Evolutionary conservation across 2,329 filamentous ascomycete species (phyloP).

Genomic region (Monosporascus sp.): DNA sequence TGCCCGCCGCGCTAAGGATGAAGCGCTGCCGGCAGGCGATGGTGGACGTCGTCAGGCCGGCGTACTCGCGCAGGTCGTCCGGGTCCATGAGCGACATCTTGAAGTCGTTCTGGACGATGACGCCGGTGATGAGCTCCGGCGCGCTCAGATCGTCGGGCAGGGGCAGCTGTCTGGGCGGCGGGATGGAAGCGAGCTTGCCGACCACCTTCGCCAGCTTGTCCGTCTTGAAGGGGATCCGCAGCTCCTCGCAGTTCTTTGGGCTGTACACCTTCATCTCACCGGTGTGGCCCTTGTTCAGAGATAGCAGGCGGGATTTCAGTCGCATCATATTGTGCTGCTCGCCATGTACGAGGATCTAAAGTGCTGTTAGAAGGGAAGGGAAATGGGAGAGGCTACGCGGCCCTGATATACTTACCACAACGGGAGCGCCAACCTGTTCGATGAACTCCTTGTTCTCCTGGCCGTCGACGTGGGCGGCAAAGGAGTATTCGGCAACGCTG

Average conservation of each 20-base stretch:
- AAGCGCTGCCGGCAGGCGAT: constrained; percentile 90
- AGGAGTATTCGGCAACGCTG: constrained; percentile 89
- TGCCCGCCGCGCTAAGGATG: constrained; percentile 78
- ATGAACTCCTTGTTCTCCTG: constrained; percentile 96
- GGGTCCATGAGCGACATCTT: constrained; percentile 96
- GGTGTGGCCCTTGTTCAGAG: constrained; percentile 78
- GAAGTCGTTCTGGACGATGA: constrained; percentile 95
- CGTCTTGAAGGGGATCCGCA: constrained; percentile 89
- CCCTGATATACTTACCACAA: constrained; percentile 64
- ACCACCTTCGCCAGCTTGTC: constrained; percentile 97
- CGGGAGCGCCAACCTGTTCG: constrained; percentile 84
- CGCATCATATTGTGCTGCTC: constrained; percentile 98
- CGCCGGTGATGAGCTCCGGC: constrained; percentile 68
- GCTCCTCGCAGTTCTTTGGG: constrained; percentile 89
- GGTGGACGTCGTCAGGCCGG: constrained; percentile 91
- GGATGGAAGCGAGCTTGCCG: constrained; percentile 79
- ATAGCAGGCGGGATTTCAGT: constrained; percentile 87
- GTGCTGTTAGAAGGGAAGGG: constrained; percentile 10
- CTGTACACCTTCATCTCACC: constrained; percentile 88
- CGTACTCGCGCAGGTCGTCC: constrained; percentile 92
- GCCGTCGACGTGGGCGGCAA: constrained; percentile 94
- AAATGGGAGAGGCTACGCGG: background rate
- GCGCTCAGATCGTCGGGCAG: constrained; percentile 25
- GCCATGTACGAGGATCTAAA: constrained; percentile 87
- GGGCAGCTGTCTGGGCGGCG: constrained; percentile 51